Conservation (phyloP, 2,329 filamentous ascomycete genomes). For the Scopulariopsis brevicaulis region DNA sequence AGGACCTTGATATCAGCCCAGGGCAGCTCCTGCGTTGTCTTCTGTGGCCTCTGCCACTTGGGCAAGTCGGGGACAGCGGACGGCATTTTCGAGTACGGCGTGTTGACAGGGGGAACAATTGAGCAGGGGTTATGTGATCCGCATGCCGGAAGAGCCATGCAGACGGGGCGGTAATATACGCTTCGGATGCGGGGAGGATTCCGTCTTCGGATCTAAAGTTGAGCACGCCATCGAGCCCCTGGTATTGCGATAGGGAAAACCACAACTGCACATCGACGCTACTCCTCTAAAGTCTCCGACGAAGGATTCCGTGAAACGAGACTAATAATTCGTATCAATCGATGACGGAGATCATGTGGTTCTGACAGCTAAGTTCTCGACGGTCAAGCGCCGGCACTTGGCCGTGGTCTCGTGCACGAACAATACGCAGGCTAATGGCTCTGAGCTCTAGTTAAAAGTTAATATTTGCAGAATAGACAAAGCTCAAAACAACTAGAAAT, state of each 20-base stretch:
- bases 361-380: too few relatives aligned
- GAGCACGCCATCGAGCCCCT: background rate
- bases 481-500: too few relatives aligned
- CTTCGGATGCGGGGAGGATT: background rate
- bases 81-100: conserved; percentile 4
- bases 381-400: too few relatives aligned
- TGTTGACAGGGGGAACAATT: background rate
- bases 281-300: background rate
- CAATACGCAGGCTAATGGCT: too few relatives aligned
- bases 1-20: conserved; percentile 45
- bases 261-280: background rate
- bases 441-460: too few relatives aligned
- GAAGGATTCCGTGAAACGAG: background rate
- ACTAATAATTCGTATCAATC: too few relatives aligned
- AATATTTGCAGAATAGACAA: too few relatives aligned
- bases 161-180: background rate
- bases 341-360: too few relatives aligned
- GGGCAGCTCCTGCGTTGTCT: conserved; percentile 13
- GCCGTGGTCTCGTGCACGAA: too few relatives aligned
- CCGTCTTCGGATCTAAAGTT: background rate
- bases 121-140: background rate
- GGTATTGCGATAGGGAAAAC: background rate
- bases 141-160: background rate
- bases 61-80: conserved; percentile 9
- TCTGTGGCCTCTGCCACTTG: conserved; percentile 15